Evolutionary conservation across 495 filamentous ascomycete genomes (phyloP).

Genomic region (Tuber melanosporum): DNA sequence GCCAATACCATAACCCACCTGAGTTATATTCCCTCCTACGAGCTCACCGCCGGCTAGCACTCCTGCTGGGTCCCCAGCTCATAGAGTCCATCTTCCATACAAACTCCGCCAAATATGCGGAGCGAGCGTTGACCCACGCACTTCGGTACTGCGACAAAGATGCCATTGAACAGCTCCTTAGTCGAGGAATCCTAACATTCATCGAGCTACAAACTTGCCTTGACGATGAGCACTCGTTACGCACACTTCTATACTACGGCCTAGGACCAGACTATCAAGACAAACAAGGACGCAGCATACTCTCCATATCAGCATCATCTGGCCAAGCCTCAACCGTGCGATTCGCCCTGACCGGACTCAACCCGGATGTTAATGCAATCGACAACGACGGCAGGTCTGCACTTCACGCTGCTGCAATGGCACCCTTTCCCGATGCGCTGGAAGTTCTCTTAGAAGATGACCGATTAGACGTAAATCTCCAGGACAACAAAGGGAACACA

Average conservation of each 20-base stretch:
- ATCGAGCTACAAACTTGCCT: not conserved
- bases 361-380: not conserved
- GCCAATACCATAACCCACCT: not conserved
- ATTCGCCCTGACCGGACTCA: not conserved
- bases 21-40: not conserved
- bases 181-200: not conserved
- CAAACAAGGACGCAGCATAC: not conserved
- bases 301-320: not conserved
- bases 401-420: constrained; percentile 4
- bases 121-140: not conserved
- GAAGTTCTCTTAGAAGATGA: not conserved
- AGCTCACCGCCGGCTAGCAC: not conserved
- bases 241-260: not conserved
- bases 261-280: not conserved
- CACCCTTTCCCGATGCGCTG: not conserved
- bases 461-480: not conserved
- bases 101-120: not conserved
- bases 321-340: not conserved
- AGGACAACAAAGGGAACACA: not conserved
- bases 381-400: not conserved
- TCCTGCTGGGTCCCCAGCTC: not conserved
- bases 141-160: not conserved
- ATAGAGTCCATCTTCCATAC: not conserved
- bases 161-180: not conserved
- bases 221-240: not conserved